A percentile compares a stretch with the other conserved stretches of the same genome.
Conservation (phyloP, 129 eudicot species). For the Helichrysum umbraculigerum region DNA sequence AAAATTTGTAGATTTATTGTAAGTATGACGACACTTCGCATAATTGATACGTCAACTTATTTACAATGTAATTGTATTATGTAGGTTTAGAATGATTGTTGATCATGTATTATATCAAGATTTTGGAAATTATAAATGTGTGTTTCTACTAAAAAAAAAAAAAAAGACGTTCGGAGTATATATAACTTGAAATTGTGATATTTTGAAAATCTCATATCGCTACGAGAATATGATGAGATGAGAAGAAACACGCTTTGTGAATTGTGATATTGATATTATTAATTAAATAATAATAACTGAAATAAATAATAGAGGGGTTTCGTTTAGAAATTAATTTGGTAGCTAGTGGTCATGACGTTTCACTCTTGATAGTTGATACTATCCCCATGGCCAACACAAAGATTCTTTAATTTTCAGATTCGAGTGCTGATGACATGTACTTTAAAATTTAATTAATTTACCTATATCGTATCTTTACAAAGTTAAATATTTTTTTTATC, state of each 20-base stretch:
- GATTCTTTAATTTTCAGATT: slow-evolving; percentile 5
- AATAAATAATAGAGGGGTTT: background rate
- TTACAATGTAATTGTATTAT: too few species aligned
- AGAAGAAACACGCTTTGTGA: slow-evolving; percentile 14
- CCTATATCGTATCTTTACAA: background rate
- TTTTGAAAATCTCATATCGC: background rate
- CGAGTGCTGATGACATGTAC: slow-evolving; percentile 27
- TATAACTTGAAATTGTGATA: background rate
- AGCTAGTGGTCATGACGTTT: slow-evolving; percentile 30
- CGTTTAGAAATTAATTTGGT: slow-evolving; percentile 7
- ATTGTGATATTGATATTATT: background rate
- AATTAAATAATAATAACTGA: too few species aligned
- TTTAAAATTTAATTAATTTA: too few species aligned
- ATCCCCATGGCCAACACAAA: background rate
- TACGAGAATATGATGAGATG: slow-evolving; percentile 14
- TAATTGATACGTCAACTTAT: too few species aligned
- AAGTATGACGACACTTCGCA: too few species aligned
- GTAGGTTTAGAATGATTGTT: too few species aligned
- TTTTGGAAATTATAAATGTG: too few species aligned
- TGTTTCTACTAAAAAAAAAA: too few species aligned
- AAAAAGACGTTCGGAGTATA: too few species aligned
- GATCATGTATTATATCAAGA: too few species aligned
- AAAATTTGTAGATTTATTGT: too few species aligned
- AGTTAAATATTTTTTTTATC: too few species aligned
- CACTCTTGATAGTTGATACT: slow-evolving; percentile 20